phyloP scores from a whole-genome alignment of 805 yeast genomes.

The Saccharomyces cerevisiae region DNA sequence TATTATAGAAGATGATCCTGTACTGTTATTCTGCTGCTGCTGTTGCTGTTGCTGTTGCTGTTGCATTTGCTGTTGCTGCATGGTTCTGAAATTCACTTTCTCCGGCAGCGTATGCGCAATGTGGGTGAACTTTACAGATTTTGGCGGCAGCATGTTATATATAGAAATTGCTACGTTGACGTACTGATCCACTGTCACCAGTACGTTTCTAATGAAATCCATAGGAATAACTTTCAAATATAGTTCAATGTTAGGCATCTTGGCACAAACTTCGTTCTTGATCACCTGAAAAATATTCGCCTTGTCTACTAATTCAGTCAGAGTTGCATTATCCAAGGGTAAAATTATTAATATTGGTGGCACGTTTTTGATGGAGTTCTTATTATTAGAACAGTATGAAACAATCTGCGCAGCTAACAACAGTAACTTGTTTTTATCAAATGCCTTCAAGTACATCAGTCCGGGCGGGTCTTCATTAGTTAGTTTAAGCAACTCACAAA shows the following conservation, averaged over 20 bases:
- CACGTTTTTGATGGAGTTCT: conserved; percentile 20
- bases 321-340: conserved; percentile 18
- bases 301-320: conserved; percentile 41
- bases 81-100: conserved; percentile 37
- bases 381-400: conserved; percentile 26
- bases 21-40: conserved; percentile 23
- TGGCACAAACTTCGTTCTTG: conserved; percentile 28
- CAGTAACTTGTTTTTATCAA: conserved; percentile 40
- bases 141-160: conserved; percentile 44
- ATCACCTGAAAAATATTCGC: conserved; percentile 42
- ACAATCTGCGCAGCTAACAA: conserved; percentile 41
- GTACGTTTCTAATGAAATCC: conserved; percentile 33
- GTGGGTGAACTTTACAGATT: conserved; percentile 28
- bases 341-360: conserved; percentile 25
- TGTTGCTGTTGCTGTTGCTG: conserved; percentile 1
- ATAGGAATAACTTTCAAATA: conserved; percentile 36
- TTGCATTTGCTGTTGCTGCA: conserved; percentile 19
- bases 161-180: conserved; percentile 43
- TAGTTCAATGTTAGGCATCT: conserved; percentile 24
- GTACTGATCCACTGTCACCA: conserved; percentile 24
- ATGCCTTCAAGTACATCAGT: conserved; percentile 19
- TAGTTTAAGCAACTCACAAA: conserved; percentile 27
- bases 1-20: conserved; percentile 15
- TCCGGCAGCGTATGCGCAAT: conserved; percentile 37
- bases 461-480: conserved; percentile 26